Evolutionary conservation across 495 filamentous ascomycete genomes (phyloP).

Genomic region (Trichoderma parareesei): DNA sequence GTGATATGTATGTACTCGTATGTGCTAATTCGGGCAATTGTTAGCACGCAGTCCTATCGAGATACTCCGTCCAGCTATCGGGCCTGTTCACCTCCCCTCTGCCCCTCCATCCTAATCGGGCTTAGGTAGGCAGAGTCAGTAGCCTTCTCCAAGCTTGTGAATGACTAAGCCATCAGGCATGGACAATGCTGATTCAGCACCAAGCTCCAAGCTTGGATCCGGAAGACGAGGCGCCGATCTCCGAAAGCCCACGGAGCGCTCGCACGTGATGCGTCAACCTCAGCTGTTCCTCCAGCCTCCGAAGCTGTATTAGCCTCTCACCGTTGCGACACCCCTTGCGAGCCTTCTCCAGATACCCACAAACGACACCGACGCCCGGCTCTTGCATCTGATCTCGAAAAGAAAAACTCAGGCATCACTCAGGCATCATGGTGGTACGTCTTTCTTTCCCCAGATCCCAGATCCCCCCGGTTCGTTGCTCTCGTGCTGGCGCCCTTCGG

Average conservation of each 20-base stretch:
- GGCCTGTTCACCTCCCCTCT: not conserved
- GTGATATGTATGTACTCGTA: not conserved
- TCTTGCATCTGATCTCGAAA: not conserved
- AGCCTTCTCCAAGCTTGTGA: no score
- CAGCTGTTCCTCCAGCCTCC: slow-evolving; percentile 9
- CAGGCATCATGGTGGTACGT: slow-evolving; percentile 23
- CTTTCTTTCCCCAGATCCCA: slow-evolving; percentile 12
- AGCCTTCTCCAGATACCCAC: not conserved
- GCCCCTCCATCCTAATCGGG: slow-evolving; percentile 3
- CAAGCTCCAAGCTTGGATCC: not conserved
- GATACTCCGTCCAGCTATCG: not conserved
- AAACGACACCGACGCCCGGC: not conserved
- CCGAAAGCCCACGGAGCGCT: not conserved
- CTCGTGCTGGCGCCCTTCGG: not conserved
- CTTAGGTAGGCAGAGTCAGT: not conserved
- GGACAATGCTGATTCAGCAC: not conserved
- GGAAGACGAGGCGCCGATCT: slow-evolving; percentile 1
- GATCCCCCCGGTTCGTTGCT: slow-evolving; percentile 3
- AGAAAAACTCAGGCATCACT: not conserved
- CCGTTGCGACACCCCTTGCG: not conserved
- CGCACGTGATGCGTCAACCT: slow-evolving; percentile 2
- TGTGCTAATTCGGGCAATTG: not conserved
- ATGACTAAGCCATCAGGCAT: not conserved
- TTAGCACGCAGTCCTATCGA: not conserved
- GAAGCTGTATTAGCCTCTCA: slow-evolving; percentile 1